These are phyloP conservation scores for Aspergillus asperescens DNA, from an alignment of 495 filamentous ascomycete species.

Conservation along the genomic window DNA sequence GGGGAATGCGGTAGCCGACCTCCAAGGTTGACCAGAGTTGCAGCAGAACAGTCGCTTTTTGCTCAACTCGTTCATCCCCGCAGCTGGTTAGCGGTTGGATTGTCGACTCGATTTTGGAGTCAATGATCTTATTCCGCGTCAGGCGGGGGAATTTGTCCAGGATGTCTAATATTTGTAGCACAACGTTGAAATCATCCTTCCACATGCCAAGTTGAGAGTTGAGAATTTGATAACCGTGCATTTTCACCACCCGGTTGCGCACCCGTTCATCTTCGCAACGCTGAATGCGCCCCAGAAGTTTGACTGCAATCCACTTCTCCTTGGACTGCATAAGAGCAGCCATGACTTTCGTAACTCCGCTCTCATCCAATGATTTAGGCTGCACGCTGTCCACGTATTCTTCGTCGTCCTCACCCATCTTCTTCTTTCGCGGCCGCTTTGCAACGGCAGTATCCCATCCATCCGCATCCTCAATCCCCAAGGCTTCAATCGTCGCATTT, in stretches of 20 bases:
- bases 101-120: conserved; percentile 89
- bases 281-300: conserved; percentile 85
- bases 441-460: conserved; percentile 85
- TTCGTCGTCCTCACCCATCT: conserved; percentile 89
- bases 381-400: conserved; percentile 91
- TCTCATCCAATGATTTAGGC: conserved; percentile 76
- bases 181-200: conserved; percentile 81
- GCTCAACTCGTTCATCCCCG: conserved; percentile 68
- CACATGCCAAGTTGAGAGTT: conserved; percentile 78
- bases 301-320: conserved; percentile 99
- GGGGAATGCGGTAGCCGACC: conserved; percentile 91
- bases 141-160: conserved; percentile 83
- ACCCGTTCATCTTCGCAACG: conserved; percentile 85
- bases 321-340: conserved; percentile 97
- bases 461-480: conserved; percentile 91
- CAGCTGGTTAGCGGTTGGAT: conserved; percentile 63
- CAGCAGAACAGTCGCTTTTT: conserved; percentile 64
- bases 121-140: conserved; percentile 94
- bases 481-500: conserved; percentile 83
- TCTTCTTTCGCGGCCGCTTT: conserved; percentile 88
- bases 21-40: conserved; percentile 85
- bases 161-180: conserved; percentile 85
- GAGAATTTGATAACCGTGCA: conserved; percentile 96
- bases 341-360: conserved; percentile 96
- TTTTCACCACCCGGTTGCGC: conserved; percentile 80